Evolutionary conservation across 139 green algal genomes (phyloP).

Genomic region (Chlamydomonas sphaeroides): DNA sequence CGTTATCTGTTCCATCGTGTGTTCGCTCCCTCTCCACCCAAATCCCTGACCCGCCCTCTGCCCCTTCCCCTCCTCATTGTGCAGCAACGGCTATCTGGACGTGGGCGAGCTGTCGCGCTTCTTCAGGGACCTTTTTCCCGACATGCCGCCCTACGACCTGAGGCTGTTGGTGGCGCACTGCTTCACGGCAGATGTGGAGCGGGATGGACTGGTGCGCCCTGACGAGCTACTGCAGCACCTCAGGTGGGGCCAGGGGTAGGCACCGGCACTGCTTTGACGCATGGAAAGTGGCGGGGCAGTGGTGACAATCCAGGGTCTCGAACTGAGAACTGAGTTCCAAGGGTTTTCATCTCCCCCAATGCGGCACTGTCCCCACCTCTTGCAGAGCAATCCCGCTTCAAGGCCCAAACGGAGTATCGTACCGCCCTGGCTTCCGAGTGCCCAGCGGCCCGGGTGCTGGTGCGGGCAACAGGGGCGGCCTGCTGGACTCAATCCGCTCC

Average conservation of each 20-base stretch:
- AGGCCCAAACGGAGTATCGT: slow-evolving; percentile 9
- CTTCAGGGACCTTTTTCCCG: slow-evolving; percentile 54
- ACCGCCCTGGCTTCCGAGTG: slow-evolving; percentile 42
- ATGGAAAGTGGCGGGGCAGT: too few relatives aligned
- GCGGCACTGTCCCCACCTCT: too few relatives aligned
- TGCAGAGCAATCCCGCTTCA: slow-evolving; percentile 11
- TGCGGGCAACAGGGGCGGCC: background rate
- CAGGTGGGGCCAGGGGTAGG: background rate
- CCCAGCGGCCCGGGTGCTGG: background rate
- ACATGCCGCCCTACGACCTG: slow-evolving; percentile 44
- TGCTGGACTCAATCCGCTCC: slow-evolving; percentile 20
- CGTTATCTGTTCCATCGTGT: too few relatives aligned
- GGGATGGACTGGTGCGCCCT: slow-evolving; percentile 51
- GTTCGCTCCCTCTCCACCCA: too few relatives aligned
- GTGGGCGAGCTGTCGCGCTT: slow-evolving; percentile 43
- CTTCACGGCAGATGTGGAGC: slow-evolving; percentile 47
- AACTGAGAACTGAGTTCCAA: too few relatives aligned
- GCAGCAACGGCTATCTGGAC: slow-evolving; percentile 51
- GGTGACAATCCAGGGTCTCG: too few relatives aligned
- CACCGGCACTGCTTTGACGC: too few relatives aligned
- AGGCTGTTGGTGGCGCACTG: slow-evolving; percentile 53
- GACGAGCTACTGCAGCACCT: slow-evolving; percentile 57
- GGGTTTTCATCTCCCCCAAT: too few relatives aligned
- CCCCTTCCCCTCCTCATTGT: background rate
- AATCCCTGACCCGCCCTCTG: background rate